Evolutionary conservation across 1,284 basidiomycete genomes (phyloP).

Genomic region (Entoloma clypeatum): DNA sequence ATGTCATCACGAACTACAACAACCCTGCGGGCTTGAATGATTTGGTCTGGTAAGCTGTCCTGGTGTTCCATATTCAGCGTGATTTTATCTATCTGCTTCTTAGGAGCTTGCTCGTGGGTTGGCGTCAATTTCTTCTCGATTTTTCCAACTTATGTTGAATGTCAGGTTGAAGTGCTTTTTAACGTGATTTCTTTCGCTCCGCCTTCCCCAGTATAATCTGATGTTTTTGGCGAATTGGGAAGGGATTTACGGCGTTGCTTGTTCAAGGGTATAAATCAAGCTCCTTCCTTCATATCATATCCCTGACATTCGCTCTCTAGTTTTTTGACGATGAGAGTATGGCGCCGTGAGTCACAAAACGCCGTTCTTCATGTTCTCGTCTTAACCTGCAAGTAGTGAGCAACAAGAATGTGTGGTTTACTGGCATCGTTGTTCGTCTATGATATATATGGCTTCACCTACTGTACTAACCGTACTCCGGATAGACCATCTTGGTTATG

Average conservation of each 20-base stretch:
- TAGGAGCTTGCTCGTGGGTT: conserved; percentile 47
- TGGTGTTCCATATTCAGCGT: background rate
- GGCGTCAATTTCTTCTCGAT: conserved; percentile 2
- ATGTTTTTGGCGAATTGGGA: conserved; percentile 9
- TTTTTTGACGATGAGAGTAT: conserved; percentile 50
- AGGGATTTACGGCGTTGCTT: conserved; percentile 47
- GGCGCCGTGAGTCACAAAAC: conserved; percentile 36
- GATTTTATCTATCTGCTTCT: background rate
- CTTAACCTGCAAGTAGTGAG: conserved; percentile 35
- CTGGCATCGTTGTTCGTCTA: conserved; percentile 35
- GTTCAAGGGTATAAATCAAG: conserved; percentile 41
- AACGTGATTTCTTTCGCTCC: conserved; percentile 33
- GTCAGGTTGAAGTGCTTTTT: conserved; percentile 55
- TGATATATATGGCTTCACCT: background rate
- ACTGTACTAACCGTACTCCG: background rate
- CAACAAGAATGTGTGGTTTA: conserved; percentile 39
- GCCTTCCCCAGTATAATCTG: conserved; percentile 3
- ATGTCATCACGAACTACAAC: conserved; percentile 48
- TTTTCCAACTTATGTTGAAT: conserved; percentile 1
- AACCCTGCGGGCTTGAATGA: conserved; percentile 30
- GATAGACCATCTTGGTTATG: conserved; percentile 35
- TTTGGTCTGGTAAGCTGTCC: conserved; percentile 42
- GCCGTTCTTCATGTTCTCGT: conserved; percentile 3
- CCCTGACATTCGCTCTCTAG: conserved; percentile 21
- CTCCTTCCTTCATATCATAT: conserved; percentile 6